phyloP scores from a whole-genome alignment of 140 eudicot genomes.

The Anethum foeniculum region DNA sequence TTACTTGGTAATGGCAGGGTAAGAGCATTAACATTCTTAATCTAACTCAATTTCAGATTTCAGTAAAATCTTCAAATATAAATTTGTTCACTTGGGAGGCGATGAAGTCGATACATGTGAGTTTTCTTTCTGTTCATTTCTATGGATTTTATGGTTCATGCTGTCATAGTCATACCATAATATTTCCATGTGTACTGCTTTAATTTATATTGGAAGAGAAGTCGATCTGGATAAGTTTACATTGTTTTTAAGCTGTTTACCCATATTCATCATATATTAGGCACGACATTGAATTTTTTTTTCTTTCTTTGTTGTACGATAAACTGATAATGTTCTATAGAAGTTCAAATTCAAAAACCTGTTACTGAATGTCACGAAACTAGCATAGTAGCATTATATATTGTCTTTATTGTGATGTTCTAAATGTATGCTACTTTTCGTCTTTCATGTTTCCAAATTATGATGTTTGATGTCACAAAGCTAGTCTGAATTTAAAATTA shows the following conservation, averaged over 20 bases:
- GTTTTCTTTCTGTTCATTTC: slow-evolving; percentile 10
- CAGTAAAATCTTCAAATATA: slow-evolving; percentile 78
- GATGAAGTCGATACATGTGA: slow-evolving; percentile 92
- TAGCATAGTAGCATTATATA: background rate
- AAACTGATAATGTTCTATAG: background rate
- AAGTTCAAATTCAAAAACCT: background rate
- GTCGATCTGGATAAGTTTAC: too few relatives aligned
- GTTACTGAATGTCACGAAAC: background rate
- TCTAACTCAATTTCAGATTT: slow-evolving; percentile 59
- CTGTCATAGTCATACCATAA: background rate
- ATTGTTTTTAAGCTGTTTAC: background rate
- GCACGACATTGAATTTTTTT: background rate
- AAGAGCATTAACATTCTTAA: slow-evolving; percentile 10
- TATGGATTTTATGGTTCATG: background rate
- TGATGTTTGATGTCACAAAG: background rate
- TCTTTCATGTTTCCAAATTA: background rate
- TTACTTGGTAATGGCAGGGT: background rate
- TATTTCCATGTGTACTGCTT: background rate
- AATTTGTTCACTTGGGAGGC: slow-evolving; percentile 91
- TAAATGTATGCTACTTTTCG: background rate
- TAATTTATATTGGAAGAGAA: background rate
- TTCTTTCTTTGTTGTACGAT: background rate
- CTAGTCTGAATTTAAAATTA: background rate
- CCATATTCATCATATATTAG: background rate
- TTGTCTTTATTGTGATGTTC: background rate